These are phyloP conservation scores for Tylopilus intermedius DNA, from an alignment of 768 basidiomycete genomes.

Conservation along the genomic window DNA sequence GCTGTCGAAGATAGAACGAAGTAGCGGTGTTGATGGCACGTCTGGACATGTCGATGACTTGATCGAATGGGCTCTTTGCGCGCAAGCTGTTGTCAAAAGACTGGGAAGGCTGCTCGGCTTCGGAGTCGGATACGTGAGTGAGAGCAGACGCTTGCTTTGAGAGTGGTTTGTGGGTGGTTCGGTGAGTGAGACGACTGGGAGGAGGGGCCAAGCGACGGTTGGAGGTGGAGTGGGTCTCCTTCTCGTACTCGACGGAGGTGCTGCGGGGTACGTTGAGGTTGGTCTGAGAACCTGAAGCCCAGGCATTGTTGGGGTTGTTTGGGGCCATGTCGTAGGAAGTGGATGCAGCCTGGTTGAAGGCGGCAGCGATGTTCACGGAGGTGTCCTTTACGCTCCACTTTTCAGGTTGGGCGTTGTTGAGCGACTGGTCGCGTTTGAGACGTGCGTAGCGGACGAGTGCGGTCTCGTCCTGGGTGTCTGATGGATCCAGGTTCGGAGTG, in stretches of 20 bases:
- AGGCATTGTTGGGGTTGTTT: slow-evolving; percentile 55
- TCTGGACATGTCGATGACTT: slow-evolving; percentile 52
- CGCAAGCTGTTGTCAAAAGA: slow-evolving; percentile 37
- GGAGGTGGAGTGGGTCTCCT: slow-evolving; percentile 50
- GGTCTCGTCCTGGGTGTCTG: slow-evolving; percentile 43
- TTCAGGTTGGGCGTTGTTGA: slow-evolving; percentile 46
- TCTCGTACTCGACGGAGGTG: slow-evolving; percentile 78
- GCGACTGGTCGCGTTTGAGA: slow-evolving; percentile 40
- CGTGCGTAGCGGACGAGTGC: slow-evolving; percentile 46
- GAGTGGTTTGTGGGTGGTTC: slow-evolving; percentile 38
- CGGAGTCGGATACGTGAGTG: slow-evolving; percentile 63
- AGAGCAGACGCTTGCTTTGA: slow-evolving; percentile 49
- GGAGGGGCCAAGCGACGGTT: slow-evolving; percentile 59
- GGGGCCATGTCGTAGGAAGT: slow-evolving; percentile 38
- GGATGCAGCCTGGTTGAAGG: slow-evolving; percentile 67
- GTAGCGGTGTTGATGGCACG: slow-evolving; percentile 51
- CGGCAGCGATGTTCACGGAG: slow-evolving; percentile 80
- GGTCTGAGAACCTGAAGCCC: slow-evolving; percentile 58
- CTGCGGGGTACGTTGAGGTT: slow-evolving; percentile 55
- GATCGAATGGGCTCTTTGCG: slow-evolving; percentile 66
- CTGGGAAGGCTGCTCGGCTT: slow-evolving; percentile 43
- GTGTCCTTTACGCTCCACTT: slow-evolving; percentile 78
- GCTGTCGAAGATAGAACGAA: slow-evolving; percentile 59
- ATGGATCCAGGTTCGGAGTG: slow-evolving; percentile 34
- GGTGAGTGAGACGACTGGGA: slow-evolving; percentile 42